Conservation (phyloP, 441 rosid species). For the Metrosideros polymorpha region DNA sequence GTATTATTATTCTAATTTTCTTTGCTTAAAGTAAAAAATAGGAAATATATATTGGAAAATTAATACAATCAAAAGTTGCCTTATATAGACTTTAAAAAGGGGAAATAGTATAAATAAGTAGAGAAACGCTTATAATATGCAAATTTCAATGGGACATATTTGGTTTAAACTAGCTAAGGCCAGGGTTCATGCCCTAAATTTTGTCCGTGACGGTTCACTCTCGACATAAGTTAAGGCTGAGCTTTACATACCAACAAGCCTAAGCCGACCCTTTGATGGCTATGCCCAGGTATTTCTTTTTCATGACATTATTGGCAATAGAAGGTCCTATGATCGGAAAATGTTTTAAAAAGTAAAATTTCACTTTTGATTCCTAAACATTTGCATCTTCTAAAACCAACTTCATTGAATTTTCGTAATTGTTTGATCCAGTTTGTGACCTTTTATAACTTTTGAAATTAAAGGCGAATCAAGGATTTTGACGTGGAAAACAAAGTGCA, state of each 20-base stretch:
- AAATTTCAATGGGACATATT: neutral
- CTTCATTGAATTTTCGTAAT: neutral
- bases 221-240: neutral
- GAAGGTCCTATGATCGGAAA: neutral
- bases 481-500: neutral
- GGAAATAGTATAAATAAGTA: neutral
- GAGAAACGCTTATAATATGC: neutral
- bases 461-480: neutral
- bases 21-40: neutral
- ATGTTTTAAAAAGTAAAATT: neutral
- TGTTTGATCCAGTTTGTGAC: neutral
- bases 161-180: neutral
- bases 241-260: neutral
- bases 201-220: neutral
- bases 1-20: neutral
- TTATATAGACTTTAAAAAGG: neutral
- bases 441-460: neutral
- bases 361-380: neutral
- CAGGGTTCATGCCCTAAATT: neutral
- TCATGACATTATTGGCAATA: neutral
- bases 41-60: neutral
- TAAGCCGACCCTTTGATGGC: neutral
- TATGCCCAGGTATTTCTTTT: neutral
- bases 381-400: neutral
- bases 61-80: neutral